Evolutionary conservation across 345 rosid genomes (phyloP).

Genomic region (Camelina laxa): DNA sequence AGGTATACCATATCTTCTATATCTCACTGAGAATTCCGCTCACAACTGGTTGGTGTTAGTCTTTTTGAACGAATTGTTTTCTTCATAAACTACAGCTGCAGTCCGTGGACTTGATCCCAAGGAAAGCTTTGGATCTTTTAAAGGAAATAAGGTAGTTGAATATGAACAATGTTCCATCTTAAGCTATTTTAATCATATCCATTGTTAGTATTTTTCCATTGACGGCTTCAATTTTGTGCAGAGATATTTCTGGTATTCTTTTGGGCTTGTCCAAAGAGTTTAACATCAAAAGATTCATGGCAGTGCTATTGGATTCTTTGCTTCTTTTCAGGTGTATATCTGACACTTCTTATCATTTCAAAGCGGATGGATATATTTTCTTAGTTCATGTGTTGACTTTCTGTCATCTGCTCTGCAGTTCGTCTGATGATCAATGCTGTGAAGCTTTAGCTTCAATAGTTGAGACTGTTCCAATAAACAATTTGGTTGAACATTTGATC

Average conservation of each 20-base stretch:
- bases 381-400: conserved; percentile 30
- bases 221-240: conserved; percentile 40
- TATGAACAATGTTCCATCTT: conserved; percentile 1
- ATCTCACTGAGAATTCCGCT: conserved; percentile 12
- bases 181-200: conserved; percentile 8
- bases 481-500: conserved; percentile 59
- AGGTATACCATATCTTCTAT: conserved; percentile 21
- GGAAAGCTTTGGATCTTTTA: conserved; percentile 71
- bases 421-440: conserved; percentile 59
- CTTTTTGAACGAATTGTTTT: conserved; percentile 38
- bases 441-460: conserved; percentile 61
- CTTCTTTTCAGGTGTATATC: conserved; percentile 65
- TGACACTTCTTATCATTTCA: conserved; percentile 25
- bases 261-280: conserved; percentile 71
- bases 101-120: conserved; percentile 63
- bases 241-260: conserved; percentile 71
- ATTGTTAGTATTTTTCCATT: conserved; percentile 5
- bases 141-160: conserved; percentile 67
- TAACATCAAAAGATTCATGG: conserved; percentile 74
- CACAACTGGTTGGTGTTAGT: conserved; percentile 14
- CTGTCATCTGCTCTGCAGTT: conserved; percentile 57
- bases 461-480: conserved; percentile 63
- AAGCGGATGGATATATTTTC: not conserved
- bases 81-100: conserved; percentile 58
- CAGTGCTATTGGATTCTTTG: conserved; percentile 63